phyloP scores from a whole-genome alignment of 441 rosid genomes.

The Mallotus repandus region DNA sequence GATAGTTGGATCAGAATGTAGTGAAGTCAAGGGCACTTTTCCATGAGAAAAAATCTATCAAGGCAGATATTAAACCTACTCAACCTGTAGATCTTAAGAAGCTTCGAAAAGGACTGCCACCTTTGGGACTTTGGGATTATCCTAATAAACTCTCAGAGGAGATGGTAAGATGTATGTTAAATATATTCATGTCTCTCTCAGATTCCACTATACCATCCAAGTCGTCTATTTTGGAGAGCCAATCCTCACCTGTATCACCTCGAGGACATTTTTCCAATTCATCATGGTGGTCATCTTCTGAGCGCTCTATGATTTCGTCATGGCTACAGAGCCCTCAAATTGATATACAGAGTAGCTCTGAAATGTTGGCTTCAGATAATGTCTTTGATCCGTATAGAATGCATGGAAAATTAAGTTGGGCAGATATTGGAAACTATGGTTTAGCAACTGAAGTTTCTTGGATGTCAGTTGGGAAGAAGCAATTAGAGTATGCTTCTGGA shows the following conservation, averaged over 20 bases:
- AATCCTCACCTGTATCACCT: constrained; percentile 42
- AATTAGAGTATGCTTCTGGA: constrained; percentile 54
- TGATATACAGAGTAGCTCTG: constrained; percentile 32
- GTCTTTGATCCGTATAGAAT: constrained; percentile 51
- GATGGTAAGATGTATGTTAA: constrained; percentile 67
- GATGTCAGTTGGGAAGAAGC: constrained; percentile 60
- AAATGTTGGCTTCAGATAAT: constrained; percentile 28
- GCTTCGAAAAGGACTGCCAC: constrained; percentile 45
- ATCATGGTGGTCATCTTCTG: constrained; percentile 56
- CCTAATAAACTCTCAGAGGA: constrained; percentile 66
- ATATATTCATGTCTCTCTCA: constrained; percentile 53
- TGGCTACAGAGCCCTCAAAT: constrained; percentile 38
- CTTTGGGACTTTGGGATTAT: constrained; percentile 47
- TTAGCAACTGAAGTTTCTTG: constrained; percentile 57
- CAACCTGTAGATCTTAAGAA: constrained; percentile 33
- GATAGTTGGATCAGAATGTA: constrained; percentile 37
- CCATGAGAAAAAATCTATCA: constrained; percentile 29
- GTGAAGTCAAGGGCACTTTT: constrained; percentile 28
- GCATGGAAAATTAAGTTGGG: constrained; percentile 47
- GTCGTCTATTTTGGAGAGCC: constrained; percentile 42
- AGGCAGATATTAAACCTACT: constrained; percentile 29
- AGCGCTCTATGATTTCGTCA: constrained; percentile 39
- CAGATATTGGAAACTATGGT: constrained; percentile 44
- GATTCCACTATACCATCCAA: constrained; percentile 41
- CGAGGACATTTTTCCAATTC: constrained; percentile 51